phyloP scores from a whole-genome alignment of 2,329 filamentous ascomycete species.

The Fusarium odoratissimum region DNA sequence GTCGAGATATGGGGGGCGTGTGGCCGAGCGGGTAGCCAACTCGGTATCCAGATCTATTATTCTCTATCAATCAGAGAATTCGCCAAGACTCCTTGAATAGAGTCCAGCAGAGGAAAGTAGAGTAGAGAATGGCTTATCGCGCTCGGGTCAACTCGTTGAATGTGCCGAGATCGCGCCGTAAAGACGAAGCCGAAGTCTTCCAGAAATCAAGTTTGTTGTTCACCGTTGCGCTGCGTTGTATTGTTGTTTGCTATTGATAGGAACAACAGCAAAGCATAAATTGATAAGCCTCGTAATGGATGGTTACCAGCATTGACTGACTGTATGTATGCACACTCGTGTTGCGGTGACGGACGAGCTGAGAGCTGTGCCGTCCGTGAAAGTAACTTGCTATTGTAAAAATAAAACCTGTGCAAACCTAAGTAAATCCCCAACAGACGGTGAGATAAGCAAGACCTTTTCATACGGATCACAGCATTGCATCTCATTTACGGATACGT shows the following conservation, averaged over 20 bases:
- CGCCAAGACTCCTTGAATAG: constrained; percentile 22
- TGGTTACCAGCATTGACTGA: constrained; percentile 12
- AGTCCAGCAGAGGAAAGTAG: neutral
- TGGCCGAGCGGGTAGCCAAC: neutral
- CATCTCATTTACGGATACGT: constrained; percentile 15
- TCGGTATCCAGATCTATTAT: constrained; percentile 30
- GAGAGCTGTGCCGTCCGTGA: neutral
- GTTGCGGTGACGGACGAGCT: constrained; percentile 10
- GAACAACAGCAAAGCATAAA: constrained; percentile 4
- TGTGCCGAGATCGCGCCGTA: constrained; percentile 19
- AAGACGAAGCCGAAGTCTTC: constrained; percentile 10
- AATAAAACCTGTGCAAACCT: neutral
- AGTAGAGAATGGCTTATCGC: constrained; percentile 23
- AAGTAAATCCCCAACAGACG: constrained; percentile 4
- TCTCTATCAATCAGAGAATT: constrained; percentile 24
- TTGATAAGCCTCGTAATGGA: constrained; percentile 23
- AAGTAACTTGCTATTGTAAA: constrained; percentile 23
- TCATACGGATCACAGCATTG: constrained; percentile 22
- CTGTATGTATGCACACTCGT: neutral
- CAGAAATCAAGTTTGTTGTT: constrained; percentile 20
- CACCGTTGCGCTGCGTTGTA: neutral
- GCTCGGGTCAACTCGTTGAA: constrained; percentile 23
- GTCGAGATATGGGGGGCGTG: constrained; percentile 11
- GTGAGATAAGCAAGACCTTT: constrained; percentile 32
- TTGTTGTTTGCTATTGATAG: constrained; percentile 1